Evolutionary conservation across 306 rosid species (phyloP), one percentile per base, ranked within the genome.

Genomic region (Lithocarpus polystachyus): DNA sequence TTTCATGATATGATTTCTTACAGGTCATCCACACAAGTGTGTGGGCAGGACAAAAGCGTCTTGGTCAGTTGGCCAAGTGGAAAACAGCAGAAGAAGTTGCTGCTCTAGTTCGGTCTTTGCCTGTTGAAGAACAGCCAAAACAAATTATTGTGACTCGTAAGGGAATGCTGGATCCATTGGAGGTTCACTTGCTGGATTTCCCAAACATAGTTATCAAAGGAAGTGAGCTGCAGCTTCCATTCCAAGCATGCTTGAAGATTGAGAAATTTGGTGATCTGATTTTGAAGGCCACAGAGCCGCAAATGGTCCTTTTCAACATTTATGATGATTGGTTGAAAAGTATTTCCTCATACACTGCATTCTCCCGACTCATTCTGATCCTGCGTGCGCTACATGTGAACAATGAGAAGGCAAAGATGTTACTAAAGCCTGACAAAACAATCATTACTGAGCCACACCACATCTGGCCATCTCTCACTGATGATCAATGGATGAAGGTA

Each of bases 11-110:
- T 79, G 60, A 53, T 76, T 22, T n/a, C 69, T 83, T 88, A 74
- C 80, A 94, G 99, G 99, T 95, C 64, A 95, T 95, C 82, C 99
- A 95, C 83, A 95, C 98, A 3, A 95, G 99, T 88, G 99, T 95
- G 2, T 95, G 99, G 99, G 99, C 99, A 68, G 99, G 99, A 74
- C 99, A 95, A 87, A 95, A 95, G 87, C 99, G 99, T 90, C 99
- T 95, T 75, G 99, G 99, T 72, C 99, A 95, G 88, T 81, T 95
- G 89, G 99, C 99, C 3, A 95, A 95, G 92, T 95, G 99, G 99
- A 95, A 95, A 88, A 95, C 99, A 31, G 99, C 99, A 13, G 99
- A 95, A 85, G 99, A 96, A 90, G 99, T 95, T 83, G 99, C 99
- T 64, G 99, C 99, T 28, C 97, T 95, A 80, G 99, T 95, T 79